Conservation (phyloP, 1,284 basidiomycete species). For the Cryptococcus sp. region DNA sequence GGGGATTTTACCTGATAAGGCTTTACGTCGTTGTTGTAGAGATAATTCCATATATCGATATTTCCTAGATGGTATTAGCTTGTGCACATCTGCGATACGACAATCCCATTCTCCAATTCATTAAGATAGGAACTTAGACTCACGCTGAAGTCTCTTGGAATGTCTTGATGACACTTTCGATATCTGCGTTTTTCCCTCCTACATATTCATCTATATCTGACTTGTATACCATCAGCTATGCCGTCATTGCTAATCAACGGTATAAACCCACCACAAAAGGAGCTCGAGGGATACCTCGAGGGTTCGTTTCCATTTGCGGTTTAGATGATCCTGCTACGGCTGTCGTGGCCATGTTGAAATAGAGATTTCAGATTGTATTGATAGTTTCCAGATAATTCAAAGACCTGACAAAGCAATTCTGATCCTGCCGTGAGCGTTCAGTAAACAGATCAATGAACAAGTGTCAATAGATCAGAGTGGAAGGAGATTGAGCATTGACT, state of each 20-base stretch:
- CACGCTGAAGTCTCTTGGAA: slow-evolving; percentile 93
- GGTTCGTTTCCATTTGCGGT: slow-evolving; percentile 60
- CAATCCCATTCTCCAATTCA: neutral
- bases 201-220: slow-evolving; percentile 81
- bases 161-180: slow-evolving; percentile 71
- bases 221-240: slow-evolving; percentile 44
- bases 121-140: slow-evolving; percentile 28
- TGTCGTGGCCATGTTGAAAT: slow-evolving; percentile 15
- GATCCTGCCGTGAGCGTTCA: no score
- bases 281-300: slow-evolving; percentile 88
- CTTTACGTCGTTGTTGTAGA: slow-evolving; percentile 69
- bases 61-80: slow-evolving; percentile 61
- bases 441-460: no score
- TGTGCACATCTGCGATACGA: neutral
- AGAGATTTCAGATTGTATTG: neutral
- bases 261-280: slow-evolving; percentile 77
- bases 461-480: no score
- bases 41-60: slow-evolving; percentile 97
- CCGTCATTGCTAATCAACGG: neutral
- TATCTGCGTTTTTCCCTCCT: slow-evolving; percentile 70
- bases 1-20: slow-evolving; percentile 89
- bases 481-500: no score
- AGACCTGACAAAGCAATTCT: no score
- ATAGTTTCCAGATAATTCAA: neutral
- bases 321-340: slow-evolving; percentile 21